Conservation (phyloP, 1,139 yeast genomes). For the Arxiozyma slooffiae region DNA sequence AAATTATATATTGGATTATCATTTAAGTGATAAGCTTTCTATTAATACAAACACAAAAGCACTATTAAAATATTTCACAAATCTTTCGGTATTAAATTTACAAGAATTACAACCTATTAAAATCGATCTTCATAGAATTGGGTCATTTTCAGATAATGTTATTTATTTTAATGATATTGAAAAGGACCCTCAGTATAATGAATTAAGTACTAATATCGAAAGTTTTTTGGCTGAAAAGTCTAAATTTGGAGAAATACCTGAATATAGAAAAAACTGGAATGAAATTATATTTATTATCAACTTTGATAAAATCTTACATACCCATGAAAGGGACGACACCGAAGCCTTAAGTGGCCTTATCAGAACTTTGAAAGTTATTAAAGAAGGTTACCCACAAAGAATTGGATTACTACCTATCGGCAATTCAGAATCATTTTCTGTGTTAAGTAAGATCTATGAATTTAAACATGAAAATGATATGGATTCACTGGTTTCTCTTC, state of each 20-base stretch:
- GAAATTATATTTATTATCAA: conserved; percentile 66
- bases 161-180: conserved; percentile 74
- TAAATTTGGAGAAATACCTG: conserved; percentile 55
- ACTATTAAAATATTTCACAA: conserved; percentile 15
- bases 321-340: conserved; percentile 36
- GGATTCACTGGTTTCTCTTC: conserved; percentile 21
- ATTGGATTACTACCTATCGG: conserved; percentile 65
- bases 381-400: conserved; percentile 63
- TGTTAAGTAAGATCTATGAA: conserved; percentile 34
- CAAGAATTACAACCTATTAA: conserved; percentile 26
- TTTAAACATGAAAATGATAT: conserved; percentile 24
- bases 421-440: conserved; percentile 4
- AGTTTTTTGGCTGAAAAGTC: conserved; percentile 34
- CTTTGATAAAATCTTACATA: conserved; percentile 38
- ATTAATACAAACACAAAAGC: conserved; percentile 9
- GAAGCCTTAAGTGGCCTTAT: conserved; percentile 42
- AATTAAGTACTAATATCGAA: conserved; percentile 38
- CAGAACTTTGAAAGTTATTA: conserved; percentile 38
- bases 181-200: conserved; percentile 44
- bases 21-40: conserved; percentile 1
- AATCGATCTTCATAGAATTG: conserved; percentile 26
- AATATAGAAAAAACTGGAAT: conserved; percentile 63
- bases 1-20: not conserved
- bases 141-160: conserved; percentile 34
- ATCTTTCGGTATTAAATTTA: conserved; percentile 16